A percentile compares a stretch with the other conserved stretches of the same genome.
phyloP scores from a whole-genome alignment of 352 stramenopile species.

The Phytophthora pisi region DNA sequence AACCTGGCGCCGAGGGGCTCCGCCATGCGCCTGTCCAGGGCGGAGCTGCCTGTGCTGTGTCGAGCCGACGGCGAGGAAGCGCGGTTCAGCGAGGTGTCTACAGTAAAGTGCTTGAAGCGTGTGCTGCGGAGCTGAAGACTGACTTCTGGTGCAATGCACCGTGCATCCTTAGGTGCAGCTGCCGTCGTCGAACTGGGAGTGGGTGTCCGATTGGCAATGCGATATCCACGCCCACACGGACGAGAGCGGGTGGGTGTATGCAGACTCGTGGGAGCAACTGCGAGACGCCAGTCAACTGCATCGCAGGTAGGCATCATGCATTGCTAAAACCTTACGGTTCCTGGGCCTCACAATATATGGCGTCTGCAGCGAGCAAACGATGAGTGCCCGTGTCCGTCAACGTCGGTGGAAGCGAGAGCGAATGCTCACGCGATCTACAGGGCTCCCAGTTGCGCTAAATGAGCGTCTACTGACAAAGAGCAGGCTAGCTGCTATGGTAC shows the following conservation, averaged over 20 bases:
- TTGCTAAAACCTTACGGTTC: not conserved
- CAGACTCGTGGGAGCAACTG: conserved; percentile 39
- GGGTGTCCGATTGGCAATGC: conserved; percentile 56
- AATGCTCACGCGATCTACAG: conserved; percentile 47
- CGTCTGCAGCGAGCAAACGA: conserved; percentile 40
- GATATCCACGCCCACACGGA: conserved; percentile 59
- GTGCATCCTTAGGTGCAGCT: conserved; percentile 40
- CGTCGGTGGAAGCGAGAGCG: conserved; percentile 65
- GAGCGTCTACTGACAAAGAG: conserved; percentile 40
- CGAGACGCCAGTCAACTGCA: conserved; percentile 30
- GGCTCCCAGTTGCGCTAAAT: conserved; percentile 37
- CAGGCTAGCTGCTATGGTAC: conserved; percentile 44
- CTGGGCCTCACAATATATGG: not conserved
- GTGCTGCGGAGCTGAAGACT: not conserved
- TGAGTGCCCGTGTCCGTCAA: conserved; percentile 47
- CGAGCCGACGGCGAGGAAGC: conserved; percentile 37
- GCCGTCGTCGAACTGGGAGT: conserved; percentile 59
- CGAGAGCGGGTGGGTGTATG: conserved; percentile 63
- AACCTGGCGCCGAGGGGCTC: conserved; percentile 44
- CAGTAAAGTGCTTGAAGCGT: not conserved
- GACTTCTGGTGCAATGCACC: not conserved
- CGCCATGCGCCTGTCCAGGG: conserved; percentile 12
- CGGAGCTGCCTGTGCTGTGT: conserved; percentile 33
- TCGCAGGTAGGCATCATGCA: conserved; percentile 15
- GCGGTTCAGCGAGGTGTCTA: conserved; percentile 47